Evolutionary conservation across 176 grass and related monocot species (phyloP), one percentile per base, ranked within the genome.

Genomic region (Triticum urartu): DNA sequence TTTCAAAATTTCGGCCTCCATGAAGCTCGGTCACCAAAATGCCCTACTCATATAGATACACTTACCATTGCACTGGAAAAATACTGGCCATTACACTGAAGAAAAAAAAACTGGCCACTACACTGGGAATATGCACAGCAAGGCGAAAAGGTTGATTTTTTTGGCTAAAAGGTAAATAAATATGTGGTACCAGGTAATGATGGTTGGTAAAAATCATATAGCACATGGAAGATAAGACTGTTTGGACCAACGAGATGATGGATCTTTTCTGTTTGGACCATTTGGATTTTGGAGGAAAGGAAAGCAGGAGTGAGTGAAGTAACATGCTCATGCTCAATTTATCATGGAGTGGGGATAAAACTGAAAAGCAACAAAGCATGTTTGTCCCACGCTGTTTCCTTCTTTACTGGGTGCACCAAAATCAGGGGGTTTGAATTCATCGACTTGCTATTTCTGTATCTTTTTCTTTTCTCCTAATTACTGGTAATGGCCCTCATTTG

Each of bases 191-290:
- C 10, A 79, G 18, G 36, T 10, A 86, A 86, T 33, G 26, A 33
- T 56, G 77, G 84, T 33, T 63, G 65, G 39, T 80, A 18, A 69
- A 69, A 50, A 11, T 59, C 60, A 85, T 64, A 75, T 26, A 75
- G 14, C 43, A 70, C 70, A 68, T 82, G 79, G 52, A 78, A 71
- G 35, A 7, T 78, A 71, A 65, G 50, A 38, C 59, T 14, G n/a
- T 25, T 76, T 75, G 30, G 36, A 21, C 60, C 73, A 77, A 15
- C 8, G 4, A 28, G 9, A 22, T 52, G 40, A 81, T 13, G 54
- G 17, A 39, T 64, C 81, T 15, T 52, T 18, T 25, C 3, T 72
- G 13, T 30, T 9, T 78, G 84, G 88, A 90, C 84, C 84, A 86
- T 82, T 54, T 71, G 54, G 5, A n/a, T 84, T 69, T 48, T 69